These are phyloP conservation scores for Camellia granthamiana DNA, from an alignment of 148 eudicot species.

Conservation along the genomic window DNA sequence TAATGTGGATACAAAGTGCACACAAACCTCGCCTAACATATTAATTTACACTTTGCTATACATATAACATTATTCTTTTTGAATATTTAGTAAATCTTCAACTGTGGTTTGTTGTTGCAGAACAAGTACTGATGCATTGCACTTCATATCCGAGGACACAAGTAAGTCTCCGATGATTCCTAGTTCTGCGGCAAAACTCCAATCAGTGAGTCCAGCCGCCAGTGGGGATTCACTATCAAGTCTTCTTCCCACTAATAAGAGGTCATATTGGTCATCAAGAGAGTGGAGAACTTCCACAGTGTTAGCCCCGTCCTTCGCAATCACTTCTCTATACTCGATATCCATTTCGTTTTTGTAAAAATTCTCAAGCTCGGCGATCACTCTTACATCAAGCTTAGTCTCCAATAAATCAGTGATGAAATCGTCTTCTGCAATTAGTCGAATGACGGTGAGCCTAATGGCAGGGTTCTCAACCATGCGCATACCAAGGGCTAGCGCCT, in stretches of 20 bases:
- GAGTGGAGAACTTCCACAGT: neutral
- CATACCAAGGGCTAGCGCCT: conserved; percentile 8
- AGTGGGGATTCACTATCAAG: neutral
- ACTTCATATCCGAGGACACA: conserved; percentile 23
- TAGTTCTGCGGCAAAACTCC: conserved; percentile 8
- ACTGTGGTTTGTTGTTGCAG: conserved; percentile 18
- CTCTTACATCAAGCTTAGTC: conserved; percentile 2
- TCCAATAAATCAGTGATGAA: neutral
- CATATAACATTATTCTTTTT: no score
- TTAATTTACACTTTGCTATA: no score
- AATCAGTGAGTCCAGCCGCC: conserved; percentile 13
- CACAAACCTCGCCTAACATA: no score
- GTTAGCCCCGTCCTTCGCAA: conserved; percentile 5
- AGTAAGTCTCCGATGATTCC: conserved; percentile 17
- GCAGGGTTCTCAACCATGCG: conserved; percentile 10
- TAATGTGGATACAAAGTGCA: no score
- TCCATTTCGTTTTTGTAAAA: neutral
- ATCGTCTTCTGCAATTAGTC: neutral
- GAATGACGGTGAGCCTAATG: neutral
- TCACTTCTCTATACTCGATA: neutral
- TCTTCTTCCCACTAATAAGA: conserved; percentile 13
- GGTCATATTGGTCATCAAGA: conserved; percentile 1
- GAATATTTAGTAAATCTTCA: conserved; percentile 9
- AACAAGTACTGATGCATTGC: conserved; percentile 15
- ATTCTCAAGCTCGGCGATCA: neutral